Base-by-base conservation (phyloP, 2,329 filamentous ascomycete species). In the Ploettnerulaceae sp. region DNA sequence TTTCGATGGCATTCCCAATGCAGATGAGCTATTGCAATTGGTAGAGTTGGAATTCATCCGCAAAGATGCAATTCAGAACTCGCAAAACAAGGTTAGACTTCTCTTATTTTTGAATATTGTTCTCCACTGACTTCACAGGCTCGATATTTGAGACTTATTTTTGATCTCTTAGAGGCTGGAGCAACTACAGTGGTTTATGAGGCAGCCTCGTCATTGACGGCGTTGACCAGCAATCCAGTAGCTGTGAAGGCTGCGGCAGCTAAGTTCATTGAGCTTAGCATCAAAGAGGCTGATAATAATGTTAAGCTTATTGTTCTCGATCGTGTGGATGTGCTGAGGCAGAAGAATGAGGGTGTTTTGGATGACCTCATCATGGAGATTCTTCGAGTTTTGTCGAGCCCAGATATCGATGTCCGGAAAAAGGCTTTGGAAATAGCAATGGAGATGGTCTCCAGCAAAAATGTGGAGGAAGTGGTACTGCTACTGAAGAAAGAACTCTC, bases 361-460 rank as follows among this genome's bases (percentile, higher is more conserved):
- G 90, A 97, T 63, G 93, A 98, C 61, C 70, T 97, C 38, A 89
- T 87, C 4, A 97, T 98, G 93, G 93, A 98, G 67, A 90, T 97
- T 45, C 75, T 98, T 35, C 87, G 93, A 45, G 93, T 96, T 14
- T 77, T 98, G 25, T 94, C 90, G 9, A 96, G 90, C 65, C 87
- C 93, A 17, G 93, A 98, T 69, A 86, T 98, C 55, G 93, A 97
- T 63, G 93, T 98, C 43, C 83, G 93, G 61, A 84, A 84, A 67
- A 97, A 97, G 69, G 89, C 91, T 12, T 77, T 98, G 21, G 76
- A 80, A 47, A 87, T 98, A 61, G 90, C 90, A 9, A 74, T 98
- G 66, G 90, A 96, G 56, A 97, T 98, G 93, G 89, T 98, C 4
- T 93, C 91, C 0, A 96, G 90, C 77, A 95, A 95, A 72, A 98